These are phyloP conservation scores for Penicillium janthinellum DNA, from an alignment of 2,329 filamentous ascomycete genomes.

Conservation along the genomic window DNA sequence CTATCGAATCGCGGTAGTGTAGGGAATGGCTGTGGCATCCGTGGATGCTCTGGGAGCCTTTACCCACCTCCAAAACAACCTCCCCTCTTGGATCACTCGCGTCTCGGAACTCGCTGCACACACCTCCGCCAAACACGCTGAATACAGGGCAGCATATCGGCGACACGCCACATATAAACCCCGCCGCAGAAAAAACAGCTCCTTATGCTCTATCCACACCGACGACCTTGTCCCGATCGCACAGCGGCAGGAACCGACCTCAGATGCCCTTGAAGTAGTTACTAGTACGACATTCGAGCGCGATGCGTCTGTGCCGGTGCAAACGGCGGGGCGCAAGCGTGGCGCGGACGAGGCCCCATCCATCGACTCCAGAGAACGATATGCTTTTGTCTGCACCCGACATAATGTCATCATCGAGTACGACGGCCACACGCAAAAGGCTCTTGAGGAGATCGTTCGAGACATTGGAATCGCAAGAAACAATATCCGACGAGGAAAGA, in stretches of 20 bases:
- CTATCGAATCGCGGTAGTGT: neutral
- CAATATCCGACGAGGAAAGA: constrained; percentile 81
- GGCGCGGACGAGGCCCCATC: constrained; percentile 38
- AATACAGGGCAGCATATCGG: constrained; percentile 48
- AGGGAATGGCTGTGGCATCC: constrained; percentile 17
- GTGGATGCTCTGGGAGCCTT: constrained; percentile 51
- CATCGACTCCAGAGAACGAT: constrained; percentile 33
- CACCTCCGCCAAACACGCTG: constrained; percentile 43
- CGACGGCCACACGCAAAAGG: constrained; percentile 80
- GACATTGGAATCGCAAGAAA: constrained; percentile 80
- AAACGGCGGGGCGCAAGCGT: constrained; percentile 35
- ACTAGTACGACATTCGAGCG: constrained; percentile 5
- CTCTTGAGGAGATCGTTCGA: constrained; percentile 80
- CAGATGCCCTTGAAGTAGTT: constrained; percentile 7
- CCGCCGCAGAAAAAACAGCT: constrained; percentile 45
- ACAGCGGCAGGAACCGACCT: constrained; percentile 16
- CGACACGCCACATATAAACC: constrained; percentile 34
- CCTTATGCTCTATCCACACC: constrained; percentile 45
- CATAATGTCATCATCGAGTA: constrained; percentile 89
- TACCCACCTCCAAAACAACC: constrained; percentile 45
- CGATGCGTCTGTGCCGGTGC: constrained; percentile 12
- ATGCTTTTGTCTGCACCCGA: constrained; percentile 65
- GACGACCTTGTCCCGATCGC: constrained; percentile 28
- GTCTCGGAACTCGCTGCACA: constrained; percentile 47
- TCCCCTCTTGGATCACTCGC: constrained; percentile 48